Percentiles rank a stretch among this genome's conserved stretches.
Evolutionary conservation across 352 stramenopile species (phyloP).

Genomic region (Peronospora destructor): DNA sequence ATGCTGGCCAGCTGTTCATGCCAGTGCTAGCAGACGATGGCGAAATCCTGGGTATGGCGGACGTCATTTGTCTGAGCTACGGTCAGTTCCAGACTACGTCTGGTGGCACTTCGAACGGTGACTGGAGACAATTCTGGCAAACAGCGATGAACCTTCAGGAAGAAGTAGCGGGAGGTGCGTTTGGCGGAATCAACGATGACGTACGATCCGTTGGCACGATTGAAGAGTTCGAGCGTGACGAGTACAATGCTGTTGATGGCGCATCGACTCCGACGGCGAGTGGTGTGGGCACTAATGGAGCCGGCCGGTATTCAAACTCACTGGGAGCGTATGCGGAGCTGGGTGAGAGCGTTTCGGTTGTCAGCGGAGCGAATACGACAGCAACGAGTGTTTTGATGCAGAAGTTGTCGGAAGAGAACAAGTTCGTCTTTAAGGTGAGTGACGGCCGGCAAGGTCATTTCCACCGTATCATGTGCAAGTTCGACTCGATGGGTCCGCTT

Average conservation of each 20-base stretch:
- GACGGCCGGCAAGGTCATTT: constrained; percentile 73
- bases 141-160: constrained; percentile 83
- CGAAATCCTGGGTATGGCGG: constrained; percentile 81
- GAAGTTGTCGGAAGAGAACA: constrained; percentile 54
- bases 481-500: constrained; percentile 60
- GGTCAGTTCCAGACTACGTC: constrained; percentile 81
- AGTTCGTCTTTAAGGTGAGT: constrained; percentile 87
- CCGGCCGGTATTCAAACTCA: constrained; percentile 40
- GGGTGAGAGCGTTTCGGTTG: constrained; percentile 81
- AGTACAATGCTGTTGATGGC: constrained; percentile 43
- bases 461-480: constrained; percentile 78
- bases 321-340: constrained; percentile 73
- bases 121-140: constrained; percentile 87
- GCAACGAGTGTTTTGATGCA: constrained; percentile 70
- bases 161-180: constrained; percentile 61
- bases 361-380: constrained; percentile 70
- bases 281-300: constrained; percentile 31
- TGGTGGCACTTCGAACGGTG: constrained; percentile 55
- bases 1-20: constrained; percentile 80
- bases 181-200: constrained; percentile 58
- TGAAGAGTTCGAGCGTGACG: constrained; percentile 83
- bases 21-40: constrained; percentile 69
- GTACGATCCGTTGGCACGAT: constrained; percentile 81
- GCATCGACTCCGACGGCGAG: constrained; percentile 29
- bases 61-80: constrained; percentile 84